phyloP scores from a whole-genome alignment of 116 monocot genomes.

The Papilionanthe hybrid region DNA sequence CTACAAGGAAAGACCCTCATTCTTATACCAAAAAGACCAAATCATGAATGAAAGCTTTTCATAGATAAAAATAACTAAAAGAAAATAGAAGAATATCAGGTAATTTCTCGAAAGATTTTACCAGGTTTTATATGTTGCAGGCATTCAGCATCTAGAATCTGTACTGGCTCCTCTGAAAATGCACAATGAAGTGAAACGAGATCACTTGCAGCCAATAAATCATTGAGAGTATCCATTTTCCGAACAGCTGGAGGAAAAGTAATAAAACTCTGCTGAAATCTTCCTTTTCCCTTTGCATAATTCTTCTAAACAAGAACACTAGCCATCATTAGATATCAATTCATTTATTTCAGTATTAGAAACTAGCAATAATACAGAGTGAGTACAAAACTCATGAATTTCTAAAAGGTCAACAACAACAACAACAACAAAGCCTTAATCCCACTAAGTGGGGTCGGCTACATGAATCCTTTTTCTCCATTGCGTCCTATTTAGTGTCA shows the following conservation, averaged over 20 bases:
- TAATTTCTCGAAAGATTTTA: slow-evolving; percentile 19
- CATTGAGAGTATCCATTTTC: slow-evolving; percentile 98
- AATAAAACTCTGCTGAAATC: slow-evolving; percentile 39
- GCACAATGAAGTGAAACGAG: slow-evolving; percentile 94
- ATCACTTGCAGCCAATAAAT: slow-evolving; percentile 92
- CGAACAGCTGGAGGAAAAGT: slow-evolving; percentile 88
- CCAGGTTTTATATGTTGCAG: slow-evolving; percentile 95
- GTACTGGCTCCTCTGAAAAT: slow-evolving; percentile 72
- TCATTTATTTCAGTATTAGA: not conserved
- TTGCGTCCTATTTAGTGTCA: no score
- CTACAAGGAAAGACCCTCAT: slow-evolving; percentile 26
- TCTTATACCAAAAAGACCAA: not conserved
- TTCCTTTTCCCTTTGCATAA: slow-evolving; percentile 34
- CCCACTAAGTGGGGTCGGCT: no score
- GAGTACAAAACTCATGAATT: not conserved
- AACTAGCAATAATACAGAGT: not conserved
- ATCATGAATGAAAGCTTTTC: not conserved
- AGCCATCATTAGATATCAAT: not conserved
- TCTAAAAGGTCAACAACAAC: no score
- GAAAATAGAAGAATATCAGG: not conserved
- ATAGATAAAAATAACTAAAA: not conserved
- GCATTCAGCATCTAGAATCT: slow-evolving; percentile 80
- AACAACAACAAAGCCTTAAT: no score
- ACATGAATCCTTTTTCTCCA: no score
- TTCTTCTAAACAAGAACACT: not conserved